Conservation (phyloP, 225 moss, liverwort and hornwort species). For the Sphagnum contortum region DNA sequence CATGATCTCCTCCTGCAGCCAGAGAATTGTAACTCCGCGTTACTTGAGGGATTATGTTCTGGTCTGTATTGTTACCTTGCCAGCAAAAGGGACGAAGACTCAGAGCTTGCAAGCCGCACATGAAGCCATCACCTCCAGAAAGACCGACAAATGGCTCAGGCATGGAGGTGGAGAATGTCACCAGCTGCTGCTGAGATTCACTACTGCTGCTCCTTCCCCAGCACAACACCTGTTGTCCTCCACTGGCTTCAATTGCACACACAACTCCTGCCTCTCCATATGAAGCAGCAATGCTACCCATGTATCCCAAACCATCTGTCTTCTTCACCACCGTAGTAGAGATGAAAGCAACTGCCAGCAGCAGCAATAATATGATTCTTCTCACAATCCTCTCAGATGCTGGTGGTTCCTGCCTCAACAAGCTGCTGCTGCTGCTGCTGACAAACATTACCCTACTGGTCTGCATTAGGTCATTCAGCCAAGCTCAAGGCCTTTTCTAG, state of each 20-base stretch:
- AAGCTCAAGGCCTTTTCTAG: too few species aligned
- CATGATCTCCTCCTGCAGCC: conserved; percentile 37
- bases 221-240: conserved; percentile 40
- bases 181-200: conserved; percentile 1
- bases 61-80: conserved; percentile 29
- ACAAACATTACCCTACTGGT: too few species aligned
- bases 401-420: too few species aligned
- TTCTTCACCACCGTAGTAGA: conserved; percentile 1
- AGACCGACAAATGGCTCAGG: conserved; percentile 28
- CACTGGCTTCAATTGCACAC: conserved; percentile 56
- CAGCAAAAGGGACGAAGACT: conserved; percentile 30
- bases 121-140: conserved; percentile 42
- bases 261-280: conserved; percentile 37
- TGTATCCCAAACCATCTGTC: conserved; percentile 24
- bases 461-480: too few species aligned
- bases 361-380: too few species aligned
- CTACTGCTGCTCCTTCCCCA: conserved; percentile 33
- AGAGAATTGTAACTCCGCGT: conserved; percentile 22
- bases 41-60: conserved; percentile 18
- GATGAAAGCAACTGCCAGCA: neutral
- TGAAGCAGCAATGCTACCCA: conserved; percentile 48
- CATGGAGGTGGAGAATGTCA: conserved; percentile 23
- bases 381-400: too few species aligned
- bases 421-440: too few species aligned
- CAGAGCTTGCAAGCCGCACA: conserved; percentile 38